Evolutionary conservation across 768 basidiomycete genomes (phyloP).

Genomic region (Favolaschia claudopus): DNA sequence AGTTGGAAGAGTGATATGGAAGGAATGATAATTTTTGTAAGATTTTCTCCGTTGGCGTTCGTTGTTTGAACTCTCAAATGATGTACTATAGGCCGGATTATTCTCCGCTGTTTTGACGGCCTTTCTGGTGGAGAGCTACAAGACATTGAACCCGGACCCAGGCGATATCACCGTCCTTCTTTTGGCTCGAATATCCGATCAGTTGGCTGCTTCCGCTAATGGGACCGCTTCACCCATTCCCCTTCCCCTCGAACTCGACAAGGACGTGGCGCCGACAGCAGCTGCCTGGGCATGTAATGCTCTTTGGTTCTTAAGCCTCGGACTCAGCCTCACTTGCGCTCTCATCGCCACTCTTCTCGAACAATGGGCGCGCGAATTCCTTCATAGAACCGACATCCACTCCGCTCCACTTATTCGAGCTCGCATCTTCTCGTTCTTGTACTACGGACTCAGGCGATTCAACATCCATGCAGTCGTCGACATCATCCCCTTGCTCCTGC

Average conservation of each 20-base stretch:
- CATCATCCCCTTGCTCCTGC: slow-evolving; percentile 1
- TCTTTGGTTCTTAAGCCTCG: too few species aligned
- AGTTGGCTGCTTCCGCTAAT: neutral
- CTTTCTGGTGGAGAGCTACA: slow-evolving; percentile 3
- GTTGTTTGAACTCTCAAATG: too few species aligned
- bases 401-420: neutral
- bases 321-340: too few species aligned
- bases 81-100: neutral
- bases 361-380: too few species aligned
- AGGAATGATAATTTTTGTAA: too few species aligned
- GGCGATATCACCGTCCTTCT: neutral
- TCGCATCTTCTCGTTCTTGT: neutral
- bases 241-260: too few species aligned
- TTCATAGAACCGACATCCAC: neutral
- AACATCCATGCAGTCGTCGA: neutral
- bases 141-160: neutral
- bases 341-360: too few species aligned
- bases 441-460: neutral
- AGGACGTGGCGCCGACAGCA: too few species aligned
- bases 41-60: too few species aligned
- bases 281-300: too few species aligned
- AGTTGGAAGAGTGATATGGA: too few species aligned
- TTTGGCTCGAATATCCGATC: neutral
- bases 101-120: neutral
- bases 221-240: neutral